phyloP scores from a whole-genome alignment of 2,329 filamentous ascomycete genomes.

The Ceratocystis smalleyi region DNA sequence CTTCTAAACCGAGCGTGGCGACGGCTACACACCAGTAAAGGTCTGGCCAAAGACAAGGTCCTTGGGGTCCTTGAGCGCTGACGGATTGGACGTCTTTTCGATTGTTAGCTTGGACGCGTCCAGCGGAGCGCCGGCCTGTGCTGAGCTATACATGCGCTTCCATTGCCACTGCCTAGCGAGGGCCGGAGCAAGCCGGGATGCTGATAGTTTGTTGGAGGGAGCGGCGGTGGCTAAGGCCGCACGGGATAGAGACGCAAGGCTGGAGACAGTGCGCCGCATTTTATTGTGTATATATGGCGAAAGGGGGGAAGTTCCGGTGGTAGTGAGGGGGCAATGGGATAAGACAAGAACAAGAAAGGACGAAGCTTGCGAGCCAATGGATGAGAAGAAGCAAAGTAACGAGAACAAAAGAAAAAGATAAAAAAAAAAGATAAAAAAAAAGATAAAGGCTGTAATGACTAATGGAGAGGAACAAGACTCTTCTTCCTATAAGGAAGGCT shows the following conservation, averaged over 20 bases:
- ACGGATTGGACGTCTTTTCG: slow-evolving; percentile 60
- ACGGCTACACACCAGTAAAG: slow-evolving; percentile 56
- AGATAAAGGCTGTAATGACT: not conserved
- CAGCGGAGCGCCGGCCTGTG: slow-evolving; percentile 44
- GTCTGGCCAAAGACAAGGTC: slow-evolving; percentile 78
- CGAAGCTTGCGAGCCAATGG: not conserved
- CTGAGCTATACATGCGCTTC: slow-evolving; percentile 21
- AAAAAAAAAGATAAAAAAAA: not conserved
- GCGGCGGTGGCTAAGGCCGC: slow-evolving; percentile 2
- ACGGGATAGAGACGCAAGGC: slow-evolving; percentile 9
- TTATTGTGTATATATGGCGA: not conserved
- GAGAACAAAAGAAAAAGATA: not conserved
- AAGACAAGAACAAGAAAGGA: not conserved
- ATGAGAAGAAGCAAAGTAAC: not conserved
- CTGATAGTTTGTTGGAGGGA: not conserved
- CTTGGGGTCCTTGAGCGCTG: slow-evolving; percentile 55
- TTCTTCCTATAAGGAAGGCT: not conserved
- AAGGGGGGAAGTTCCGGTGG: not conserved
- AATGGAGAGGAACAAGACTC: too few species aligned
- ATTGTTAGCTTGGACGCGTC: slow-evolving; percentile 64
- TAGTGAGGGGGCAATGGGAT: not conserved
- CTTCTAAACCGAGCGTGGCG: not conserved
- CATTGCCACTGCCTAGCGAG: slow-evolving; percentile 8
- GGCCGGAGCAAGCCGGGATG: not conserved
- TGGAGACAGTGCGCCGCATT: slow-evolving; percentile 15